Percentiles rank a stretch among this genome's conserved stretches.
Conservation (phyloP, 2,329 filamentous ascomycete species). For the Dryadomyces quercus-mongolicae region DNA sequence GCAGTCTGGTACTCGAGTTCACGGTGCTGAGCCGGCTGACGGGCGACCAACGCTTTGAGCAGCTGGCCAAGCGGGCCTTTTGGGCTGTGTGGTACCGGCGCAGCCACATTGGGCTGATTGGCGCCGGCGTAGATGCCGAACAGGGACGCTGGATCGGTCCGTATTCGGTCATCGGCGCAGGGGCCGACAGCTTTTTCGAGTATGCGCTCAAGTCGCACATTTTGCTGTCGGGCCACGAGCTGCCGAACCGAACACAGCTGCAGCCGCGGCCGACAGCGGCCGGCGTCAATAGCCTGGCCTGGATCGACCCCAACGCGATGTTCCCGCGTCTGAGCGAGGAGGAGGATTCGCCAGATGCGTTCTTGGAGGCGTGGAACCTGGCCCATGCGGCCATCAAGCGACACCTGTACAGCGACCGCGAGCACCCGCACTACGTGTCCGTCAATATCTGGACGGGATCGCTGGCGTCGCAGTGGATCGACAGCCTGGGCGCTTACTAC, state of each 20-base stretch:
- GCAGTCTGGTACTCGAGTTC: slow-evolving; percentile 87
- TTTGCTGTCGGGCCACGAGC: slow-evolving; percentile 63
- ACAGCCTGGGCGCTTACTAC: slow-evolving; percentile 92
- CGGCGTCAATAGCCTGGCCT: slow-evolving; percentile 13
- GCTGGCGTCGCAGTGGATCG: slow-evolving; percentile 84
- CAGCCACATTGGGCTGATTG: slow-evolving; percentile 77
- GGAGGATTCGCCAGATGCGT: slow-evolving; percentile 63
- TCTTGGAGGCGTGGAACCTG: slow-evolving; percentile 72
- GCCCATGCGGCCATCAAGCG: slow-evolving; percentile 80
- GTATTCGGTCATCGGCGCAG: slow-evolving; percentile 89
- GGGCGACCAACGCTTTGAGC: slow-evolving; percentile 78
- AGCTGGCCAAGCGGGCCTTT: slow-evolving; percentile 81
- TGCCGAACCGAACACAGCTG: slow-evolving; percentile 35
- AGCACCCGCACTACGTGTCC: slow-evolving; percentile 89
- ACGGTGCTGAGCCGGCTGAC: slow-evolving; percentile 81
- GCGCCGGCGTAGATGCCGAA: slow-evolving; percentile 80
- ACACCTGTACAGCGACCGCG: slow-evolving; percentile 73
- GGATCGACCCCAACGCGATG: slow-evolving; percentile 53
- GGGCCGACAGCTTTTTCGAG: slow-evolving; percentile 97
- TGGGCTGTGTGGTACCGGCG: slow-evolving; percentile 92
- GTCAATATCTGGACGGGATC: slow-evolving; percentile 82
- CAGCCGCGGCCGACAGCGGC: slow-evolving; percentile 15
- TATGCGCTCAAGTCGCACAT: slow-evolving; percentile 94
- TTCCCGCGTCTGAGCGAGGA: slow-evolving; percentile 48
- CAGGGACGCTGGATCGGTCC: slow-evolving; percentile 79